Percentiles rank a stretch among this genome's conserved stretches.
phyloP scores from a whole-genome alignment of 768 basidiomycete species.

The Pilatotrama ljubarskyi region DNA sequence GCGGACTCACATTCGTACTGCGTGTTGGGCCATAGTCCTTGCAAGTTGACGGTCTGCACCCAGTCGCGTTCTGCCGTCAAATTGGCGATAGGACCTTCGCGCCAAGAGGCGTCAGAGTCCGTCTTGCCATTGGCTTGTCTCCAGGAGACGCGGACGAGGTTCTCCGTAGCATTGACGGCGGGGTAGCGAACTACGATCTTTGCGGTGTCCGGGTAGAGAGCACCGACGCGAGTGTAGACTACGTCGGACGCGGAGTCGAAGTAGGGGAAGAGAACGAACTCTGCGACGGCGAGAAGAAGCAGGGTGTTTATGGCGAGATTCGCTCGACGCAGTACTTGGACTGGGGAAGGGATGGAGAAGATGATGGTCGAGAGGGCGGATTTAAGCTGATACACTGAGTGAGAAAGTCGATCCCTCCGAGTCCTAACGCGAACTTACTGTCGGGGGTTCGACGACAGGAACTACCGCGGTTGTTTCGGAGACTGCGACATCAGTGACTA shows the following conservation, averaged over 20 bases:
- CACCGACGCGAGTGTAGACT: slow-evolving; percentile 68
- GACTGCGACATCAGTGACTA: slow-evolving; percentile 11
- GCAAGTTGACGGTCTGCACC: slow-evolving; percentile 53
- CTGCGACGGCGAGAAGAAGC: slow-evolving; percentile 39
- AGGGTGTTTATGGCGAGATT: slow-evolving; percentile 42
- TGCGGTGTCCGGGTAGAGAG: slow-evolving; percentile 60
- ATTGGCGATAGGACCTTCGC: slow-evolving; percentile 50
- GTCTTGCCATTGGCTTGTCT: slow-evolving; percentile 34
- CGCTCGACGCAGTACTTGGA: slow-evolving; percentile 22
- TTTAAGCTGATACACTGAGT: slow-evolving; percentile 2
- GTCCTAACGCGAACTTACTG: not conserved
- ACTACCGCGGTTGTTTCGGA: slow-evolving; percentile 1
- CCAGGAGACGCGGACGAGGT: slow-evolving; percentile 45
- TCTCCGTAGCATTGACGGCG: slow-evolving; percentile 33
- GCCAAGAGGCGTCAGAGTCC: slow-evolving; percentile 40
- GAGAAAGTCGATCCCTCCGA: not conserved
- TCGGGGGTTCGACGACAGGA: not conserved
- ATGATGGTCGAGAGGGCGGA: slow-evolving; percentile 26
- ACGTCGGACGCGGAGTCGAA: slow-evolving; percentile 55
- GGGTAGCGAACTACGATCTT: slow-evolving; percentile 69
- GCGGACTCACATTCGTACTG: slow-evolving; percentile 63
- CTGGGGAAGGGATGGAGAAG: slow-evolving; percentile 36
- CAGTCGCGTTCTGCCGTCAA: slow-evolving; percentile 53
- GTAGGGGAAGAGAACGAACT: slow-evolving; percentile 57
- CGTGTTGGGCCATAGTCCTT: slow-evolving; percentile 67